Evolutionary conservation across 83 land plant species (phyloP).

Genomic region (Diphasiastrum complanatum): DNA sequence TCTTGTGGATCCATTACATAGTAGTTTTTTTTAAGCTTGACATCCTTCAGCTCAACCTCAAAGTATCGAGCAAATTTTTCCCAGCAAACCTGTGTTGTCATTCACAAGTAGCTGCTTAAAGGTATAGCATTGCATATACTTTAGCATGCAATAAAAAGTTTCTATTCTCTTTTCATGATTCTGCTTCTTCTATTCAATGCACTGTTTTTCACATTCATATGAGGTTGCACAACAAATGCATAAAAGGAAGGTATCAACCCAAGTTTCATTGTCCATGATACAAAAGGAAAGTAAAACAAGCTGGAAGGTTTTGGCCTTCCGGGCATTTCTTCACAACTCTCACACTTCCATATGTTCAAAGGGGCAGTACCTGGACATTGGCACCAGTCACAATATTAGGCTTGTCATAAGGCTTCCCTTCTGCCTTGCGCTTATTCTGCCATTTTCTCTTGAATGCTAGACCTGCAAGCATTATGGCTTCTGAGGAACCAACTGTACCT

Average conservation of each 20-base stretch:
- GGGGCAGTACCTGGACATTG: slow-evolving; percentile 44
- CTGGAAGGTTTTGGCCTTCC: too few species aligned
- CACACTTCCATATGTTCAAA: too few species aligned
- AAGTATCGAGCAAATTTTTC: slow-evolving; percentile 61
- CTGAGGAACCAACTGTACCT: slow-evolving; percentile 58
- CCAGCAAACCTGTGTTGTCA: slow-evolving; percentile 69
- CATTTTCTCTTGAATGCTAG: slow-evolving; percentile 56
- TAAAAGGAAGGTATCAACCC: not conserved
- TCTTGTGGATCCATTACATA: slow-evolving; percentile 64
- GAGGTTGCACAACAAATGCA: not conserved
- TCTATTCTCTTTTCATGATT: too few species aligned
- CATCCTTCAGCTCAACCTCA: slow-evolving; percentile 61
- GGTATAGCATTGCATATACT: too few species aligned
- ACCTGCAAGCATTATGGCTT: slow-evolving; percentile 63
- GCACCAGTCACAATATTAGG: slow-evolving; percentile 63
- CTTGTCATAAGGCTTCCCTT: slow-evolving; percentile 49
- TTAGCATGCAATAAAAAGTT: too few species aligned
- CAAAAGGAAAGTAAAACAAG: not conserved
- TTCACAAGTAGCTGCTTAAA: too few species aligned
- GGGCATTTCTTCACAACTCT: too few species aligned
- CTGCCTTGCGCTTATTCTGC: slow-evolving; percentile 57
- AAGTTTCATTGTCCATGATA: not conserved
- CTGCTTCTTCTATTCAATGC: too few species aligned
- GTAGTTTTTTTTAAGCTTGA: slow-evolving; percentile 51
- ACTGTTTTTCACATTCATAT: too few species aligned